phyloP scores from a whole-genome alignment of 306 rosid species.

The Vigna trinervia region DNA sequence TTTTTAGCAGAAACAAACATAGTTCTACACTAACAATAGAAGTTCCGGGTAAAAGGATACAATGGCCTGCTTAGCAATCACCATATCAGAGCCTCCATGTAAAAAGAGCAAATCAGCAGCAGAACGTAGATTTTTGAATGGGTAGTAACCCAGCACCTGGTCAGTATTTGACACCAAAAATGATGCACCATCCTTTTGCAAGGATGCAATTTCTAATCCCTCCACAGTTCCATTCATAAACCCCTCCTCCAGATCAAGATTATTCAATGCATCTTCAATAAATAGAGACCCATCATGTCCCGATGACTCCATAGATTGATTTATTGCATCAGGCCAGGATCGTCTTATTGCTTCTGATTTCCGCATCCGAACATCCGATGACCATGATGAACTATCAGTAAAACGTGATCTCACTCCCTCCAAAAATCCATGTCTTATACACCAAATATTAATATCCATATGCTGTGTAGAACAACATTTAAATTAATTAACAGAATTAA shows the following conservation, averaged over 20 bases:
- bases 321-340: conserved; percentile 91
- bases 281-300: conserved; percentile 77
- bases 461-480: conserved; percentile 64
- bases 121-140: conserved; percentile 78
- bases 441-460: conserved; percentile 92
- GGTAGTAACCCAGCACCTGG: conserved; percentile 71
- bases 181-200: conserved; percentile 63
- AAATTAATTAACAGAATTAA: conserved; percentile 40
- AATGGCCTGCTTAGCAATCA: conserved; percentile 94
- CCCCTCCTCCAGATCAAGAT: conserved; percentile 75
- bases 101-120: conserved; percentile 91
- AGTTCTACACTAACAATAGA: conserved; percentile 19
- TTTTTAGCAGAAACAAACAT: conserved; percentile 28
- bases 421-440: conserved; percentile 76
- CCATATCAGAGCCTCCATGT: conserved; percentile 81
- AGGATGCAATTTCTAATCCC: conserved; percentile 63
- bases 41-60: conserved; percentile 72
- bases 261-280: conserved; percentile 89
- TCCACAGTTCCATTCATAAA: conserved; percentile 54
- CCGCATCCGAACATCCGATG: conserved; percentile 64
- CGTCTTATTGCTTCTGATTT: conserved; percentile 82
- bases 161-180: conserved; percentile 64
- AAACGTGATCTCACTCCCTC: conserved; percentile 64
- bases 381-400: conserved; percentile 67
- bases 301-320: conserved; percentile 63